Percentiles rank a stretch among this genome's conserved stretches.
Evolutionary conservation across 108 stramenopile species (phyloP).

Genomic region (Skeletonema marinoi): DNA sequence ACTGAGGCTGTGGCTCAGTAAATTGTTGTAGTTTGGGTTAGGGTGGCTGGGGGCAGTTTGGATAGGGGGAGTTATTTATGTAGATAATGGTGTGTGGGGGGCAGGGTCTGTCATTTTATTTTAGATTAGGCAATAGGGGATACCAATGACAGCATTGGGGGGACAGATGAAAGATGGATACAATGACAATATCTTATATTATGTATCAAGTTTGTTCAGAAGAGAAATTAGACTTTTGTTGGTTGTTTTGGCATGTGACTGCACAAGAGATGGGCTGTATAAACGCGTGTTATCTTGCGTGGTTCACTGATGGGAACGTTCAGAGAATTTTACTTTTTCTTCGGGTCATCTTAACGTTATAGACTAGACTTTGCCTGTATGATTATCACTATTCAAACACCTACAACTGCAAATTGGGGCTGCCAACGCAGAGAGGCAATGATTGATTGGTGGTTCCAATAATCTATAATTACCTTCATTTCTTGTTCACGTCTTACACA

Average conservation of each 20-base stretch:
- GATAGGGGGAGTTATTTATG: neutral
- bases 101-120: neutral
- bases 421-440: no score
- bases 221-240: no score
- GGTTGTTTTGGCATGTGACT: no score
- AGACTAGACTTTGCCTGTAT: neutral
- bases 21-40: neutral
- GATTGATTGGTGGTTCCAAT: no score
- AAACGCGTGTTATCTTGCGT: no score
- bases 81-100: neutral
- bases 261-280: no score
- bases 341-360: neutral
- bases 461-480: no score
- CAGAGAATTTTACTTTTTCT: neutral
- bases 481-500: no score
- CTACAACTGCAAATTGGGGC: neutral
- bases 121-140: neutral
- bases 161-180: neutral
- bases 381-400: neutral
- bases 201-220: neutral
- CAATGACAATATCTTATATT: neutral
- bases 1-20: slow-evolving; percentile 58
- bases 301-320: neutral
- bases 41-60: no score
- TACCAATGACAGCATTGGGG: neutral